Base-by-base conservation (phyloP, 1,284 basidiomycete species). In the Apiotrichum sp. region DNA sequence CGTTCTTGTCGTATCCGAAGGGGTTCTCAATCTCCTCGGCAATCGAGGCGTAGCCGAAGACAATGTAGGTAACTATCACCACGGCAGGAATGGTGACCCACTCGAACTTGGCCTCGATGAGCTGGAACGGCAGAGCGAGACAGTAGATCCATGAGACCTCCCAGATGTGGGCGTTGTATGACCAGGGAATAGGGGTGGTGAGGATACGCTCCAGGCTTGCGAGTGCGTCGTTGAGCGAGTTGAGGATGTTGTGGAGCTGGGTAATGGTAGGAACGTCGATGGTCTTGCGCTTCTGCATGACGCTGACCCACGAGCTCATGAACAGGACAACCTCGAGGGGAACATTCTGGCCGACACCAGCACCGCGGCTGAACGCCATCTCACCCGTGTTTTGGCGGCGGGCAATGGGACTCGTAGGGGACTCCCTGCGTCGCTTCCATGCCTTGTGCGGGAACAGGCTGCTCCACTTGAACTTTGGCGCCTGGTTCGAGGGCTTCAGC, bases 171-270 rank as follows among this genome's bases (percentile, higher is more conserved):
- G 71, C 72, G 83, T 73, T 63, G 61, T 73, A 88, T 79, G 84
- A 86, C 75, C 86, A 88, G 1, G 87, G 87, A 47, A 89, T 87
- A 1, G 87, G 87, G 0, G 86, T 88, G 0, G 86, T 88, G 11
- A 88, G 76, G 61, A 89, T 87, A 44, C 87, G 79, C 68, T 89
- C 87, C 3, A 89, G 78, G 5, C 83, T 83, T 6, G 84, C 85
- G 43, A 89, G 74, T 14, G 84, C 81, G 52, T 88, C 86, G 3
- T 83, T 82, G 43, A 89, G 79, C 60, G 80, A 78, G 62, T 80
- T 81, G 7, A 88, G 68, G 1, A 82, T 66, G 3, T 64, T 65
- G 0, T 86, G 57, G 22, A 88, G 73, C n/a, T 76, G 70, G 63
- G 82, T 86, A 33, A 78, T 79, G 1, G 86, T 88, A 0, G 86